Evolutionary conservation across 1,284 basidiomycete genomes (phyloP).

Genomic region (Boletus sp.): DNA sequence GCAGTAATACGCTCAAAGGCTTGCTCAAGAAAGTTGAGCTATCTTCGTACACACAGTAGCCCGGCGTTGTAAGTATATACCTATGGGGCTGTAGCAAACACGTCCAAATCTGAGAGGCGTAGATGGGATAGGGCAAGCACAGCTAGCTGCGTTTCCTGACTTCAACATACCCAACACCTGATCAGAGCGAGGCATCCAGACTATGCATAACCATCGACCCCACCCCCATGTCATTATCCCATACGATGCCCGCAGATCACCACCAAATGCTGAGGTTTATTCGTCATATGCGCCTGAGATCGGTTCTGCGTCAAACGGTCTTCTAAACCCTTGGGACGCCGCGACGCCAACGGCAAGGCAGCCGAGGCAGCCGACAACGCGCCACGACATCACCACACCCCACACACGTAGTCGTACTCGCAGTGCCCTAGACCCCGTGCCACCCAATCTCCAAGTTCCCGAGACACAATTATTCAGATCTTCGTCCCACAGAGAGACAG

Average conservation of each 20-base stretch:
- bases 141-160: neutral
- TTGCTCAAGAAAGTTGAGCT: constrained; percentile 78
- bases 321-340: constrained; percentile 22
- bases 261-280: constrained; percentile 24
- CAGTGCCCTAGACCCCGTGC: constrained; percentile 37
- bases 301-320: constrained; percentile 14
- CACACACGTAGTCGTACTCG: constrained; percentile 33
- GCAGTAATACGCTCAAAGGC: constrained; percentile 82
- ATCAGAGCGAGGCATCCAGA: neutral
- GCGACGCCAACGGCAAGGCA: constrained; percentile 26
- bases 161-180: neutral
- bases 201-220: constrained; percentile 32
- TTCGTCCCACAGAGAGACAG: constrained; percentile 39
- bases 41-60: constrained; percentile 38
- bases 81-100: constrained; percentile 13
- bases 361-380: constrained; percentile 13
- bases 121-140: constrained; percentile 14
- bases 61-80: neutral
- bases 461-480: constrained; percentile 53
- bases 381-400: constrained; percentile 3
- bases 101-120: constrained; percentile 21
- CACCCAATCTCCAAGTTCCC: constrained; percentile 35
- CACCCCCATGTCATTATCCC: constrained; percentile 43
- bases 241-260: constrained; percentile 32
- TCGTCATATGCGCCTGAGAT: constrained; percentile 25